These are phyloP conservation scores for Effrenium voratum DNA, from an alignment of 73 alveolate species.

Conservation along the genomic window DNA sequence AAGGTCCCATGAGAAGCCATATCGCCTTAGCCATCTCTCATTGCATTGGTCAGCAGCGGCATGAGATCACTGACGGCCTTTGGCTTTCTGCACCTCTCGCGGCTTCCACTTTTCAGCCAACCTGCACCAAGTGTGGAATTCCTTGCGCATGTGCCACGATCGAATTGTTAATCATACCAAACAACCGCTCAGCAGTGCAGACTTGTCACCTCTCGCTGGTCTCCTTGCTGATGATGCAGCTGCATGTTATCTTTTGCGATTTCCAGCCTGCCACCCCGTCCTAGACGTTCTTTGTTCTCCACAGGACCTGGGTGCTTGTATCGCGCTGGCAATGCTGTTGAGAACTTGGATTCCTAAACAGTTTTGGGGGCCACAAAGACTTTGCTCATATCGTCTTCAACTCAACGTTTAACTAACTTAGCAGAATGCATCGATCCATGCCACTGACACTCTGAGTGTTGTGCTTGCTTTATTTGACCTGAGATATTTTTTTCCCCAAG, in stretches of 20 bases:
- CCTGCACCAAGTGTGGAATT: too few species aligned
- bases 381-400: too few species aligned
- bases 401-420: too few species aligned
- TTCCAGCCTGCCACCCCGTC: conserved; percentile 52
- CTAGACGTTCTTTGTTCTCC: conserved; percentile 48
- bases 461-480: too few species aligned
- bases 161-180: too few species aligned
- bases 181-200: background rate
- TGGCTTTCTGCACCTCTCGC: conserved; percentile 69
- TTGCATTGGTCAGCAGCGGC: background rate
- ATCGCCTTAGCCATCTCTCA: conserved; percentile 4
- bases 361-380: background rate
- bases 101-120: conserved; percentile 68
- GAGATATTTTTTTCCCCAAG: too few species aligned
- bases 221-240: background rate
- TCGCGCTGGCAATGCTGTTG: background rate
- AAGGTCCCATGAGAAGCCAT: conserved; percentile 84
- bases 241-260: background rate
- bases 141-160: too few species aligned
- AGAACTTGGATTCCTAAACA: background rate
- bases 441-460: too few species aligned
- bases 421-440: too few species aligned
- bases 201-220: background rate
- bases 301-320: background rate
- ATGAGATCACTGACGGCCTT: background rate